Evolutionary conservation across 2,329 filamentous ascomycete genomes (phyloP).

Genomic region (Colletotrichum neosansevieriae): DNA sequence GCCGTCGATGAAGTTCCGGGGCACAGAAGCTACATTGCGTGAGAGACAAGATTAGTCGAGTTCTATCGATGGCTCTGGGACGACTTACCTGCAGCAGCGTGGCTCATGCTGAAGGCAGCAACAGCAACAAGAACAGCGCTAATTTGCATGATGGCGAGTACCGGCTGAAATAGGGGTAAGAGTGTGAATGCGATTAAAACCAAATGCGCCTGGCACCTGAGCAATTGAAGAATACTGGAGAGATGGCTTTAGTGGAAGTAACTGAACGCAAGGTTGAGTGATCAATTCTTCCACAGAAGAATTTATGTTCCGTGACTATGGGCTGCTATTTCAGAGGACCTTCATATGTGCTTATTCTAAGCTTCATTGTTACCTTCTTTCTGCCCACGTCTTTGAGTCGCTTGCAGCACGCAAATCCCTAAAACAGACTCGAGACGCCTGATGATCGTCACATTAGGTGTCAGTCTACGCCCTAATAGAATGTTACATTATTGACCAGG

Average conservation of each 20-base stretch:
- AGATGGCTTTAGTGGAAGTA: not conserved
- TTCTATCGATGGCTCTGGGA: fast-evolving
- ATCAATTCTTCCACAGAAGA: not conserved
- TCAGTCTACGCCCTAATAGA: not conserved
- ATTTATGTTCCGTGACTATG: not conserved
- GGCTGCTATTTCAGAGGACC: not conserved
- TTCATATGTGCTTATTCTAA: not conserved
- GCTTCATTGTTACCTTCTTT: not conserved
- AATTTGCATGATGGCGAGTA: conserved; percentile 21
- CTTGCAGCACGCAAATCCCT: not conserved
- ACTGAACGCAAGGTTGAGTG: not conserved
- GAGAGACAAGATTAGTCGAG: not conserved
- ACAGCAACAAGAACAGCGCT: conserved; percentile 14
- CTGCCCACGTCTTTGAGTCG: not conserved
- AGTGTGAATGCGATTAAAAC: not conserved
- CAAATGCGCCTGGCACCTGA: conserved; percentile 18
- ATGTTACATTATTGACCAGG: not conserved
- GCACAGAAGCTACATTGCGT: not conserved
- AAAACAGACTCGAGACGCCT: conserved; percentile 22
- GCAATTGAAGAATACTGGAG: not conserved
- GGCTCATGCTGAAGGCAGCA: conserved; percentile 19
- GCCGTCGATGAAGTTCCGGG: conserved; percentile 25
- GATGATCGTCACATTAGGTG: conserved; percentile 12
- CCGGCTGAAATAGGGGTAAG: not conserved
- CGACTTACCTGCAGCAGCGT: conserved; percentile 22